Percentiles rank a stretch among this genome's conserved stretches.
Conservation (phyloP, 768 basidiomycete species). For the Suillus brevipes region DNA sequence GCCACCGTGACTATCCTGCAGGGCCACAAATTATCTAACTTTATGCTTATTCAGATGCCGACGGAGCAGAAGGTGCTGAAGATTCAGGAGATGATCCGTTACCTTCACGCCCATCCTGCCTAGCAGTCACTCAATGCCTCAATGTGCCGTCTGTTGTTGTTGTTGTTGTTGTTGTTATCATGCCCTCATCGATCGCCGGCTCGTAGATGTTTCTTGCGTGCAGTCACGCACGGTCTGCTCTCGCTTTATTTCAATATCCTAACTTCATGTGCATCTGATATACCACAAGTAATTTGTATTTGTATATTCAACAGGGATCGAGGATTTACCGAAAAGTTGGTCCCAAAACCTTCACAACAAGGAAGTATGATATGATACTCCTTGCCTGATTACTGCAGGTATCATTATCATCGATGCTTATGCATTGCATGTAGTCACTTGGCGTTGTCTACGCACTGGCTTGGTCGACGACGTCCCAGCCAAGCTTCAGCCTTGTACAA, state of each 20-base stretch:
- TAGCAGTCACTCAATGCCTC: neutral
- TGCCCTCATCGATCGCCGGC: neutral
- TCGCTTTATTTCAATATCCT: neutral
- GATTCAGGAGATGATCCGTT: slow-evolving; percentile 50
- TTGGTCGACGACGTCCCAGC: neutral
- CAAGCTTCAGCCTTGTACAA: neutral
- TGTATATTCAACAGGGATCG: neutral
- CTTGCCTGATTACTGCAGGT: neutral
- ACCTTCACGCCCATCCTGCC: slow-evolving; percentile 29
- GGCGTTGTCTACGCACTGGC: neutral
- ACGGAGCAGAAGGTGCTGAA: slow-evolving; percentile 53
- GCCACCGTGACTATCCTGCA: too few species aligned
- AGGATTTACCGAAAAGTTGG: neutral
- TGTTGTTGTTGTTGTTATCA: neutral
- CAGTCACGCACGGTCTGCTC: neutral
- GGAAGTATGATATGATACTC: too few species aligned
- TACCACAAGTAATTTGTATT: slow-evolving; percentile 4
- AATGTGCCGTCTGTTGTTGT: neutral
- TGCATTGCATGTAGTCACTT: neutral
- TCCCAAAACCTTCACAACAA: neutral
- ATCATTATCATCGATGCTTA: neutral
- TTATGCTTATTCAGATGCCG: slow-evolving; percentile 43
- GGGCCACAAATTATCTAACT: neutral
- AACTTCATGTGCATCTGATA: neutral
- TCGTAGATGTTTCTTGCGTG: neutral